Base-by-base conservation (phyloP, 345 rosid genomes). In the Arabidopsis suecica region DNA sequence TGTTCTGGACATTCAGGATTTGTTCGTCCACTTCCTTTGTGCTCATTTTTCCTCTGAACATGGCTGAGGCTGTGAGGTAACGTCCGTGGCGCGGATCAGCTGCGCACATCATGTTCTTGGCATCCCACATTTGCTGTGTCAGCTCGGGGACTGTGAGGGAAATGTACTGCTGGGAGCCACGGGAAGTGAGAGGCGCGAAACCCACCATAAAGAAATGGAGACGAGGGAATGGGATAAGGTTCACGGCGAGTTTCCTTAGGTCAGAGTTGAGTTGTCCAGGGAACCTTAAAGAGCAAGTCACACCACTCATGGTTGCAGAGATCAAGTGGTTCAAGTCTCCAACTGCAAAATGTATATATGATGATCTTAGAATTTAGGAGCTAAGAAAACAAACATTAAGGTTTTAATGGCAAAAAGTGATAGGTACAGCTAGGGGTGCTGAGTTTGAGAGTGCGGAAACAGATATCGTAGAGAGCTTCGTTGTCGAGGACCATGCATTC, bases 131-230 rank as follows among this genome's bases (percentile, higher is more conserved):
- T 72, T 83, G 84, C 44, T 81, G 84, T 0, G 84, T 86, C 6
- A 86, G 82, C 81, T 86, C 89, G 1, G 89, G 89, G 76, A 86
- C 89, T 28, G 89, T 83, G 65, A 86, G 87, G 9, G 89, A 86
- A 37, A 82, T 82, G 75, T 86, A 86, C 57, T 86, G 87, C 65
- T 86, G 89, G 5, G 89, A 86, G 59, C 89, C 89, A 65, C 85
- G 87, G 44, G 89, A 84, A n/a, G 89, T 86, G 64, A 86, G 87
- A 9, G 89, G 85, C 3, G 97, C 97, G 69, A 93, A 93, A 9
- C 98, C 98, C 0, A 93, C 98, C 98, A 93, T 93, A 83, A 93
- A 93, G 90, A 93, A 93, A 84, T 93, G 98, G 50, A 93, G 97
- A 32, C 98, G 97, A 0, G 98, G 98, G 85, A 93, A 93, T 18